Base-by-base conservation (phyloP, 2,329 filamentous ascomycete species). In the Sporothrix variecibatus region DNA sequence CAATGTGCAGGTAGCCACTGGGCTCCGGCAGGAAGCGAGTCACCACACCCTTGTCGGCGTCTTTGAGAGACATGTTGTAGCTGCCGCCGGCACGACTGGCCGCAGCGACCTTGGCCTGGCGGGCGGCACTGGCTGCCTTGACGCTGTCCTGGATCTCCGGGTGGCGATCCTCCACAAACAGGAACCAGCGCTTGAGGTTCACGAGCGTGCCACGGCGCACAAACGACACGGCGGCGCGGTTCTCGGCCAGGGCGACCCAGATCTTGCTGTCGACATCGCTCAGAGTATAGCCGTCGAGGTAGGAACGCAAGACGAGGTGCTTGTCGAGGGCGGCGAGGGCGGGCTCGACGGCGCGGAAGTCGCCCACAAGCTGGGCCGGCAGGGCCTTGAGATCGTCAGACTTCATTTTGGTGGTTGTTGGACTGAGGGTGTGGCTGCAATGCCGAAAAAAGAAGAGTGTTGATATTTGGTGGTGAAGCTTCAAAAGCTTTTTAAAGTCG, bases 21-120 rank as follows among this genome's bases (percentile, higher is more conserved):
- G 95, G 95, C 90, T 98, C 95, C 3, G 95, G 95, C 20, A 95
- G 91, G 85, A 98, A 98, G 79, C 95, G 88, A 28, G 94, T 97
- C 26, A 98, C 93, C 74, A 98, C 94, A 2, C 94, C 94, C 81
- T 95, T 91, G 51, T 95, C 93, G 9, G 93, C 92, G 81, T 97
- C 93, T 79, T 93, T 90, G 51, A 98, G 87, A 2, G 91, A 92
- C 82, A 98, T 93, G 81, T 97, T 94, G 84, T 96, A 98, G 86
- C 91, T 97, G 74, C 89, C 94, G 77, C 94, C 94, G 71, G 93
- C 92, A 81, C 93, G 94, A 80, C 89, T 91, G 77, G 88, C 89
- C 28, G 89, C 89, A 51, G 87, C 86, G 77, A 92, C 90, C 86
- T 93, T 93, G 78, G 89, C 89, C 80, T 89, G 91, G 75, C 89